Base-by-base conservation (phyloP, 148 eudicot genomes). In the Amaranthus hypochondriacus region DNA sequence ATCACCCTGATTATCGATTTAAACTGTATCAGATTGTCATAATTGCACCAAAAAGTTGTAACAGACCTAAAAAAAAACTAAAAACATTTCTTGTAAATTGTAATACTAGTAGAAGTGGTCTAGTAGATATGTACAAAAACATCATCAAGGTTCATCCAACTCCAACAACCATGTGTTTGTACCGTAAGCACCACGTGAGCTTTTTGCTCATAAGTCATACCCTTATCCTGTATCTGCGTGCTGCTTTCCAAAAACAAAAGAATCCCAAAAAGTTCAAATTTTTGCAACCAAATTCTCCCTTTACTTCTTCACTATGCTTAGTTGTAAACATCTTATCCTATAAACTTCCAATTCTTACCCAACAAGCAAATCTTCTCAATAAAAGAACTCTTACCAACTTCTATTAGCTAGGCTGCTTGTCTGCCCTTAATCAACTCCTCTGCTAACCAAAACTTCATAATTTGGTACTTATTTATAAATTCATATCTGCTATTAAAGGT, bases 101-200 rank as follows among this genome's bases (percentile, higher is more conserved):
- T 28, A 28, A 28, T 28, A 28, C 1, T 28, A 28, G 39, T 28
- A 28, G 0, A 0, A 28, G 39, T 28, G 39, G 39, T 28, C 39
- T 28, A 28, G 46, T 50, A 12, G 68, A 73, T 52, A 62, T 73
- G 61, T 42, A 48, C 15, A 50, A 11, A 9, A 14, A 64, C 47
- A 47, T 44, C 48, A 66, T 10, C 71, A 12, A 13, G 7, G 10
- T 48, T 4, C 2, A 11, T 56, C n/a, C 48, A 66, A 56, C n/a
- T 14, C 28, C 66, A 67, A 67, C 66, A 49, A 68, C 51, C 58
- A 66, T 66, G 77, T 58, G 79, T 43, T 14, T 66, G 15, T 62
- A 56, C 46, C 70, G 67, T 58, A 77, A 3, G 68, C 47, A 68
- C 62, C 78, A 74, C 71, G 70, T 74, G 73, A 73, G 70, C 44